Conservation (phyloP, 2,329 filamentous ascomycete genomes). For the Orbilia blumenaviensis region DNA sequence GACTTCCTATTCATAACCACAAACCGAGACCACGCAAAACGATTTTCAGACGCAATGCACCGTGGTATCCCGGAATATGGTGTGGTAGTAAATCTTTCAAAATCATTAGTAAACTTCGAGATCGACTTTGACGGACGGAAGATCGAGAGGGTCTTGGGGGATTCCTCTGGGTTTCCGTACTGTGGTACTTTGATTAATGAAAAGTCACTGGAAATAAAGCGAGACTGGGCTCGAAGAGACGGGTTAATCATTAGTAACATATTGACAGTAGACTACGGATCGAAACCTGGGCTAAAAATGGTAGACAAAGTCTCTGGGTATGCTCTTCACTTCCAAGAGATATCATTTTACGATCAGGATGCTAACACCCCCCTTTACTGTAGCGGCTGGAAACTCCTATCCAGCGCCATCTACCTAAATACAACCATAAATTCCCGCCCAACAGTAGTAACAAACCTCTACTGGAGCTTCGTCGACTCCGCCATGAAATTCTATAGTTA, state of each 20-base stretch:
- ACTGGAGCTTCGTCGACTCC: slow-evolving; percentile 77
- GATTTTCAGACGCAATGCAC: slow-evolving; percentile 84
- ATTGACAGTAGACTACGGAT: slow-evolving; percentile 54
- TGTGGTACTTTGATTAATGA: slow-evolving; percentile 84
- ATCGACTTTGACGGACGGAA: slow-evolving; percentile 67
- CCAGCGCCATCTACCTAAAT: slow-evolving; percentile 84
- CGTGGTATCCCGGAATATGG: slow-evolving; percentile 80
- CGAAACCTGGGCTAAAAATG: slow-evolving; percentile 54
- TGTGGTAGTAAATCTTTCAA: slow-evolving; percentile 76
- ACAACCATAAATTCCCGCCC: slow-evolving; percentile 75
- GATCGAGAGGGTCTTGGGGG: slow-evolving; percentile 65
- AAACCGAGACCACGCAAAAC: slow-evolving; percentile 71
- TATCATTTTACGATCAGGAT: too few species aligned
- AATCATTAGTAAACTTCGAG: slow-evolving; percentile 87
- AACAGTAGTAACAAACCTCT: slow-evolving; percentile 78
- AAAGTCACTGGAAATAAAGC: slow-evolving; percentile 76
- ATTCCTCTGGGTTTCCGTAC: slow-evolving; percentile 76
- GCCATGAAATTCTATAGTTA: slow-evolving; percentile 77
- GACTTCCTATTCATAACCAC: slow-evolving; percentile 91
- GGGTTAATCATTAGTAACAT: slow-evolving; percentile 60
- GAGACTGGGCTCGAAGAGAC: slow-evolving; percentile 69
- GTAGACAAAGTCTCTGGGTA: slow-evolving; percentile 56
- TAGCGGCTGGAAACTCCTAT: slow-evolving; percentile 80
- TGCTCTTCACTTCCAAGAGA: not conserved
- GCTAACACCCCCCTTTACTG: not conserved